Evolutionary conservation across 106 monocot species (phyloP), one percentile per base, ranked within the genome.

Genomic region (Narthecium ossifragum): DNA sequence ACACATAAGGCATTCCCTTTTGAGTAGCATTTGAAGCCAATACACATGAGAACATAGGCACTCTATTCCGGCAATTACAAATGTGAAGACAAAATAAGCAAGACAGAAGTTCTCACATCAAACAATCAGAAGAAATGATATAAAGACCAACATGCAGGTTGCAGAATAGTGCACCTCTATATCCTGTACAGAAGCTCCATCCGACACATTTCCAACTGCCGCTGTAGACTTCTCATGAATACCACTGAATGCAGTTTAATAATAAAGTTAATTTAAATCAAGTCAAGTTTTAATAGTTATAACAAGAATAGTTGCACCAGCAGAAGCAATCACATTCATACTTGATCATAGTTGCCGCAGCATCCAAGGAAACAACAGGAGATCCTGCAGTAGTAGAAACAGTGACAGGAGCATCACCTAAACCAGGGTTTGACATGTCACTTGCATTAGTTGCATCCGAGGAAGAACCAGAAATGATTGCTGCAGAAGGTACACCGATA

Each of bases 161-260:
- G n/a, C n/a, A 50, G 34, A 6, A 33, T n/a, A 22, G 37, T 28
- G 36, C 81, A 94, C 94, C 94, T 86, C 83, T 14, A 73, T 48
- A 59, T 86, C 83, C 68, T 69, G 77, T 37, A 61, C 55, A 80
- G 89, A 75, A 58, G 70, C 60, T 62, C 63, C 77, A 75, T 90
- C 73, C 17, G 56, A 17, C 4, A 57, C 38, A 47, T 26, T 65
- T 58, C 34, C 64, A 73, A 10, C 38, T 68, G 57, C 69, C 59
- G n/a, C n/a, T n/a, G n/a, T n/a, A n/a, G n/a, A n/a, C n/a, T n/a
- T n/a, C n/a, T n/a, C n/a, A n/a, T n/a, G n/a, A n/a, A n/a, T n/a
- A n/a, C n/a, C n/a, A n/a, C n/a, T n/a, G n/a, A n/a, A n/a, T n/a
- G n/a, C n/a, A n/a, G n/a, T n/a, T n/a, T n/a, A n/a, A n/a, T n/a